Evolutionary conservation across 2,329 filamentous ascomycete genomes (phyloP).

Genomic region (Aspergillus sp.): DNA sequence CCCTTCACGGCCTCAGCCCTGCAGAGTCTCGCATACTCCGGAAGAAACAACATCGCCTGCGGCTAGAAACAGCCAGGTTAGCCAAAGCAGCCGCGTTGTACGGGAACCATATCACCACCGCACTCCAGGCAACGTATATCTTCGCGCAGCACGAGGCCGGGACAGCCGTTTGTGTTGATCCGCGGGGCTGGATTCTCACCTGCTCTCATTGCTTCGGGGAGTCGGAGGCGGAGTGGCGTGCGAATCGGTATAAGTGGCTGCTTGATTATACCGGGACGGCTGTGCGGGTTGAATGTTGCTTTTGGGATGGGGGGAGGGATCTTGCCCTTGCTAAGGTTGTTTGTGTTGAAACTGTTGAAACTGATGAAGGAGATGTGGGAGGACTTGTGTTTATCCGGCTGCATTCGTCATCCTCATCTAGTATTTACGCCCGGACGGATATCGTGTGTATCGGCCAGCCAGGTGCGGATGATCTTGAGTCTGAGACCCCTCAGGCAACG

Average conservation of each 20-base stretch:
- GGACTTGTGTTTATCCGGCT: neutral
- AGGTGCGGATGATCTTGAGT: slow-evolving; percentile 38
- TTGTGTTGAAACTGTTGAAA: slow-evolving; percentile 23
- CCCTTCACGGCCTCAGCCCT: neutral
- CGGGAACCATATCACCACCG: neutral
- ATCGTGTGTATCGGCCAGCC: slow-evolving; percentile 38
- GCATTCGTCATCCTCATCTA: neutral
- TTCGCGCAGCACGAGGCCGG: slow-evolving; percentile 53
- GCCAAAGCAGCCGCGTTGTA: neutral
- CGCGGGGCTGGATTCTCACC: slow-evolving; percentile 48
- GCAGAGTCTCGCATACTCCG: neutral
- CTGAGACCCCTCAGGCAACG: neutral
- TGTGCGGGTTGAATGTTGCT: slow-evolving; percentile 41
- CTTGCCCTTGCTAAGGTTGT: slow-evolving; percentile 49
- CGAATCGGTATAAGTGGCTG: slow-evolving; percentile 38
- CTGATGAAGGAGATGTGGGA: neutral
- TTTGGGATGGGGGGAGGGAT: slow-evolving; percentile 47
- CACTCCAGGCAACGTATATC: slow-evolving; percentile 32
- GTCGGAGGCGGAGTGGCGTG: slow-evolving; percentile 25
- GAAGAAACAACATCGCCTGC: neutral
- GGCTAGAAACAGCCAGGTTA: neutral
- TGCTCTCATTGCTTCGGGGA: slow-evolving; percentile 55
- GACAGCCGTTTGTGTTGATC: slow-evolving; percentile 51
- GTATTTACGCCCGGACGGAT: neutral
- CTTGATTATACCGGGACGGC: slow-evolving; percentile 44